phyloP scores from a whole-genome alignment of 331 rosid genomes.

The Rosa hybrid region DNA sequence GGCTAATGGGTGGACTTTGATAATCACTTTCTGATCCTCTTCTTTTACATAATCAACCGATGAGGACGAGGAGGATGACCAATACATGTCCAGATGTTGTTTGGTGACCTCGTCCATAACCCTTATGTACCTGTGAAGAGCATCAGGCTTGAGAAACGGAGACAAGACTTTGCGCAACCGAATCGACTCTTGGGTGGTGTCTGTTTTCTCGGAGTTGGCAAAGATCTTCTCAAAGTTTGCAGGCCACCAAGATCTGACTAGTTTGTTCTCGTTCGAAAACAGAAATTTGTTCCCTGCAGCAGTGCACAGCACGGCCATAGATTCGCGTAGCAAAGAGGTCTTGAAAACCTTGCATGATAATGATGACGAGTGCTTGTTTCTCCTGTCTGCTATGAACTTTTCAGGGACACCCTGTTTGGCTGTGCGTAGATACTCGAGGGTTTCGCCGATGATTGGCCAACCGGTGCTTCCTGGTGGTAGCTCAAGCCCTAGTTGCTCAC shows the following conservation, averaged over 20 bases:
- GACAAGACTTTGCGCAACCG: background rate
- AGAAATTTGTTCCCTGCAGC: conserved; percentile 18
- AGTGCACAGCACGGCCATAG: background rate
- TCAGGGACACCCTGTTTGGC: conserved; percentile 12
- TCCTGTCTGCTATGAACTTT: conserved; percentile 13
- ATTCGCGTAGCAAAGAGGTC: background rate
- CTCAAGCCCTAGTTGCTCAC: background rate
- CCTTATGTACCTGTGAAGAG: conserved; percentile 10
- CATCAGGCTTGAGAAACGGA: conserved; percentile 12
- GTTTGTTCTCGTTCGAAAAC: conserved; percentile 23
- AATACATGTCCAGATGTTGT: background rate
- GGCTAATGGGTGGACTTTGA: background rate
- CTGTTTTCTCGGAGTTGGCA: conserved; percentile 1
- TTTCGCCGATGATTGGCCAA: conserved; percentile 27
- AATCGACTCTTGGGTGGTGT: background rate
- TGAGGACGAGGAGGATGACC: background rate
- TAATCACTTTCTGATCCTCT: background rate
- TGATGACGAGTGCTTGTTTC: background rate
- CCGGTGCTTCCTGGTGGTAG: conserved; percentile 18
- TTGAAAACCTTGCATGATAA: conserved; percentile 14
- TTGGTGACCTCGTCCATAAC: conserved; percentile 13
- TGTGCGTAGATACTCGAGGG: conserved; percentile 3
- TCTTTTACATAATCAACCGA: background rate
- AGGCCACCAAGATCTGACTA: conserved; percentile 27
- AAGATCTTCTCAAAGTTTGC: background rate